A percentile compares a stretch with the other conserved stretches of the same genome.
Conservation (phyloP, 2,329 filamentous ascomycete species). For the Apiospora pterosperma region DNA sequence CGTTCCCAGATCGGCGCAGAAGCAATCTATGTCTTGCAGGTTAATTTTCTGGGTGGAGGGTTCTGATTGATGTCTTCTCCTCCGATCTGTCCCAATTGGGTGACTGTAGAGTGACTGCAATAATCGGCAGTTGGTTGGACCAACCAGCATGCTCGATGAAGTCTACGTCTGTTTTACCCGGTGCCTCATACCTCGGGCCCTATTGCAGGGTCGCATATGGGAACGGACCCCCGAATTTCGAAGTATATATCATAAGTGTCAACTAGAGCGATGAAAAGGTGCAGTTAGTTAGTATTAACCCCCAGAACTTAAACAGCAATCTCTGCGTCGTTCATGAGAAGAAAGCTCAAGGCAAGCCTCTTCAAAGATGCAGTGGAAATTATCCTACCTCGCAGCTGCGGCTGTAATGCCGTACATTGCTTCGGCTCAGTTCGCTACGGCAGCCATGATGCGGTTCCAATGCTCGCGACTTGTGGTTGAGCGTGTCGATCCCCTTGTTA, state of each 20-base stretch:
- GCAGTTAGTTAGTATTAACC: background rate
- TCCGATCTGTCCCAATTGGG: background rate
- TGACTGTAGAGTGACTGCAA: background rate
- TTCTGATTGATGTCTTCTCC: background rate
- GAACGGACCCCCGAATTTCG: background rate
- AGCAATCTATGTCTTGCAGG: background rate
- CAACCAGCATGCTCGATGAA: background rate
- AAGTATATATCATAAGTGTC: background rate
- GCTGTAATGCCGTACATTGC: conserved; percentile 19
- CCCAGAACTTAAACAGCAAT: no score
- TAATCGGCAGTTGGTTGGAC: background rate
- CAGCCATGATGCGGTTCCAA: conserved; percentile 29
- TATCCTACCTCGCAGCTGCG: conserved; percentile 23
- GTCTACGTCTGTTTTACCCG: background rate
- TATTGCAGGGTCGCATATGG: background rate
- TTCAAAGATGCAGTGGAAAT: conserved; percentile 25
- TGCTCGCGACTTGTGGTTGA: conserved; percentile 33
- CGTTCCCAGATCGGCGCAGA: background rate
- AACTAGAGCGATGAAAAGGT: background rate
- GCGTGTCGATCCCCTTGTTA: conserved; percentile 27
- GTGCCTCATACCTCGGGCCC: background rate
- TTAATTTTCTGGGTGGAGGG: background rate
- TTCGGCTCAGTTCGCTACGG: conserved; percentile 21
- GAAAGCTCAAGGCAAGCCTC: background rate
- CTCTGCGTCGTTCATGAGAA: background rate